These are phyloP conservation scores for Solioccasus polychromus DNA, from an alignment of 768 basidiomycete species.

Conservation along the genomic window DNA sequence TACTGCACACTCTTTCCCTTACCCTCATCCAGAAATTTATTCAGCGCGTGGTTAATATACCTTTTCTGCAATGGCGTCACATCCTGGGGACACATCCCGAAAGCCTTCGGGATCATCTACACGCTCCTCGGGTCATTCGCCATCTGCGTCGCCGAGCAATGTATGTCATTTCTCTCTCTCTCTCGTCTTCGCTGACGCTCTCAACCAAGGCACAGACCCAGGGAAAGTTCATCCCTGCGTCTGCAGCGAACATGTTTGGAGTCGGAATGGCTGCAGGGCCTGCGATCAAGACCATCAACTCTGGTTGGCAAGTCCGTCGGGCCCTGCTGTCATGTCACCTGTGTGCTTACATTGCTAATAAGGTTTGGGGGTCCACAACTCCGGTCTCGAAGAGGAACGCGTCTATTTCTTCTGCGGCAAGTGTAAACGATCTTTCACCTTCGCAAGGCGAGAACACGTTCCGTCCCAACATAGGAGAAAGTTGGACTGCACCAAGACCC, in stretches of 20 bases:
- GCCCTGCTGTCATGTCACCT: slow-evolving; percentile 4
- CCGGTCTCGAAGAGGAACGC: slow-evolving; percentile 55
- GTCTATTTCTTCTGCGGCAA: slow-evolving; percentile 59
- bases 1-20: slow-evolving; percentile 4
- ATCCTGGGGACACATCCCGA: slow-evolving; percentile 46
- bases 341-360: slow-evolving; percentile 24
- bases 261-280: slow-evolving; percentile 47
- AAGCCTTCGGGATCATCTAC: slow-evolving; percentile 72
- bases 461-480: slow-evolving; percentile 46
- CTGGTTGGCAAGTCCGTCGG: slow-evolving; percentile 64
- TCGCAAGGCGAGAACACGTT: slow-evolving; percentile 45
- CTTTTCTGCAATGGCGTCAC: slow-evolving; percentile 32
- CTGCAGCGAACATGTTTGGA: slow-evolving; percentile 49
- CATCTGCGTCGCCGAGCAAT: slow-evolving; percentile 55
- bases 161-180: slow-evolving; percentile 36
- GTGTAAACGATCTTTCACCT: slow-evolving; percentile 47
- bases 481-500: slow-evolving; percentile 50
- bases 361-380: slow-evolving; percentile 58
- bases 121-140: slow-evolving; percentile 61
- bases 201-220: slow-evolving; percentile 38
- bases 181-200: slow-evolving; percentile 7
- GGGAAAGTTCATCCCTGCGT: slow-evolving; percentile 43
- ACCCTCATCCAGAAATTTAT: slow-evolving; percentile 18
- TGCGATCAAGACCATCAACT: slow-evolving; percentile 50
- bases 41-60: slow-evolving; percentile 31